Conservation (phyloP, 1,284 basidiomycete species). For the Pseudozyma tsukubaensis region DNA sequence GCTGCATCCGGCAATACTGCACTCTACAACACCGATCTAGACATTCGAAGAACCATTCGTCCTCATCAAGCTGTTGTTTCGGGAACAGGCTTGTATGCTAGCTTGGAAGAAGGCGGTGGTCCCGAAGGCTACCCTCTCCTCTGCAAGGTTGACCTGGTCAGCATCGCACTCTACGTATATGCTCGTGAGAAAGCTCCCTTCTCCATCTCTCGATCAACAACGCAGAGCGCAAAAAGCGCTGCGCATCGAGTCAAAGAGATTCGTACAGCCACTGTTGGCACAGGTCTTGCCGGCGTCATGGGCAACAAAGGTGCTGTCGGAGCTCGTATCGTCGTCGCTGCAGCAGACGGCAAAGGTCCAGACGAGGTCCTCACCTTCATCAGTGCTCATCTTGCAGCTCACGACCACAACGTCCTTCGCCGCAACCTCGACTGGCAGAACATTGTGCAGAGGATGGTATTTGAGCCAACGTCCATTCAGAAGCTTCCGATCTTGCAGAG, state of each 20-base stretch:
- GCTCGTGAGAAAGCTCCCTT: slow-evolving; percentile 74
- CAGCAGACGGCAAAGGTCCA: slow-evolving; percentile 38
- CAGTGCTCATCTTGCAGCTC: slow-evolving; percentile 87
- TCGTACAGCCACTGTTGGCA: slow-evolving; percentile 62
- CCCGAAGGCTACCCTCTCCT: slow-evolving; percentile 64
- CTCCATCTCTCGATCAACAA: slow-evolving; percentile 74
- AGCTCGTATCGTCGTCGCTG: slow-evolving; percentile 79
- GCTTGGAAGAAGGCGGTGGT: slow-evolving; percentile 59
- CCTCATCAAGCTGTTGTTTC: slow-evolving; percentile 66
- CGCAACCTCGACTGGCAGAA: slow-evolving; percentile 82
- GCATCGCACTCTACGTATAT: slow-evolving; percentile 75
- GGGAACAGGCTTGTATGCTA: slow-evolving; percentile 60
- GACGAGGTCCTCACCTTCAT: slow-evolving; percentile 78
- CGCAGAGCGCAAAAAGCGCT: slow-evolving; percentile 77
- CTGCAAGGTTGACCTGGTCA: slow-evolving; percentile 57
- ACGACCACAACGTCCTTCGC: slow-evolving; percentile 78
- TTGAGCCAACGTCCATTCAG: slow-evolving; percentile 69
- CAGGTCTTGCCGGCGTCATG: slow-evolving; percentile 73
- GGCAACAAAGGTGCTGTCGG: slow-evolving; percentile 97
- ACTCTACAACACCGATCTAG: slow-evolving; percentile 77
- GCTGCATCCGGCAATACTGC: slow-evolving; percentile 70
- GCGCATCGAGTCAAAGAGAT: slow-evolving; percentile 63
- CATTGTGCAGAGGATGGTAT: slow-evolving; percentile 85
- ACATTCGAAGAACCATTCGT: slow-evolving; percentile 64
- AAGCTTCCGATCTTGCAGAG: slow-evolving; percentile 50